These are phyloP conservation scores for Mycena citricolor DNA, from an alignment of 1,284 basidiomycete genomes.

Conservation along the genomic window DNA sequence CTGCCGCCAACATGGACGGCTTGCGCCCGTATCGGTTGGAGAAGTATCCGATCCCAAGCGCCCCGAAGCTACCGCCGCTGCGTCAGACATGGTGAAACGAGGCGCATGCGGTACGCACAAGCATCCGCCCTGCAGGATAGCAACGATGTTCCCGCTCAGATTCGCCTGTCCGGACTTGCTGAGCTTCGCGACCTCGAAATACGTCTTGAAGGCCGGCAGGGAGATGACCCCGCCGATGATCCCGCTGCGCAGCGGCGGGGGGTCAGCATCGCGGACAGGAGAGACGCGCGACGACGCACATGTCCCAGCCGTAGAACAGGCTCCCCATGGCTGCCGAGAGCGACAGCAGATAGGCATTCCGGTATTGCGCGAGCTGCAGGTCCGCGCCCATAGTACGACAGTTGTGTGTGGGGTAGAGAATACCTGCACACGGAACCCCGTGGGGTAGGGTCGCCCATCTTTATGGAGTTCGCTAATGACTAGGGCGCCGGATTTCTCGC, in stretches of 20 bases:
- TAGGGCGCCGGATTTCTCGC: too few species aligned
- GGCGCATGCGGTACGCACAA: constrained; percentile 55
- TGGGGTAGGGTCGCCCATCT: too few species aligned
- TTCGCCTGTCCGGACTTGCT: constrained; percentile 36
- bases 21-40: constrained; percentile 47
- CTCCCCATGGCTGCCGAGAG: constrained; percentile 47
- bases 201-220: constrained; percentile 44
- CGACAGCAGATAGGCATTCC: constrained; percentile 47
- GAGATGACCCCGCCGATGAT: constrained; percentile 50
- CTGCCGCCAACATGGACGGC: constrained; percentile 47
- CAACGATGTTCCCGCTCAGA: constrained; percentile 55
- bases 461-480: too few species aligned
- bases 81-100: constrained; percentile 11
- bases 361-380: constrained; percentile 35
- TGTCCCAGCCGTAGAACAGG: constrained; percentile 43
- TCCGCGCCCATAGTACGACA: too few species aligned
- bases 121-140: constrained; percentile 55
- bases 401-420: too few species aligned
- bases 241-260: constrained; percentile 33
- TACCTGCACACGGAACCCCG: too few species aligned
- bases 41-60: constrained; percentile 41
- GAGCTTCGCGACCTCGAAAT: constrained; percentile 44
- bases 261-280: constrained; percentile 30
- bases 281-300: constrained; percentile 28
- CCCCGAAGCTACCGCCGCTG: constrained; percentile 40